Percentiles rank a stretch among this genome's conserved stretches.
These are phyloP conservation scores for Fusarium pseudograminearum DNA, from an alignment of 2,329 filamentous ascomycete genomes.

Conservation along the genomic window DNA sequence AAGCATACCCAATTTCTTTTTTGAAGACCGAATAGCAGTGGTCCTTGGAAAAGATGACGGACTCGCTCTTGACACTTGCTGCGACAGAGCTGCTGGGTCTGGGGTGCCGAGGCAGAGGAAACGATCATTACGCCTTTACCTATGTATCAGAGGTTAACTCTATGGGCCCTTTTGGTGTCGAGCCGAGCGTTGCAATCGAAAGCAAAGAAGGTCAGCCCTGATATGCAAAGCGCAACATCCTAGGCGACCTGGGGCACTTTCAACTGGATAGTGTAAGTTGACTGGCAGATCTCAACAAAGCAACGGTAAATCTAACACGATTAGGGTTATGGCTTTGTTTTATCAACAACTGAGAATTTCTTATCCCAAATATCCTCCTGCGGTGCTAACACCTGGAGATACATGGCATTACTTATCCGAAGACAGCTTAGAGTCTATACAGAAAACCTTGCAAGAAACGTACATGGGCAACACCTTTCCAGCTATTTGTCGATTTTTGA, in stretches of 20 bases:
- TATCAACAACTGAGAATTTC: conserved; percentile 46
- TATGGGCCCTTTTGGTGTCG: conserved; percentile 50
- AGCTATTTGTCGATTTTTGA: conserved; percentile 53
- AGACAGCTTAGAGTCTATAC: neutral
- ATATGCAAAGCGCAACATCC: conserved; percentile 26
- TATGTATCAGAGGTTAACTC: conserved; percentile 48
- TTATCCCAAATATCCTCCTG: conserved; percentile 40
- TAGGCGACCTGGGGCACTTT: conserved; percentile 52
- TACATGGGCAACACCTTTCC: conserved; percentile 50
- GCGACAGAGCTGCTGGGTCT: conserved; percentile 52
- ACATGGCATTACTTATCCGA: conserved; percentile 4
- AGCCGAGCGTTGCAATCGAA: conserved; percentile 8
- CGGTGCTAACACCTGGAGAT: conserved; percentile 34
- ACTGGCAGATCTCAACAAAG: neutral
- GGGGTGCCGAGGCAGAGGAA: conserved; percentile 52
- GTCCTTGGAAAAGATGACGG: conserved; percentile 14
- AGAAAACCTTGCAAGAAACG: conserved; percentile 5
- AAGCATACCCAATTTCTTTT: conserved; percentile 11
- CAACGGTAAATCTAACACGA: neutral
- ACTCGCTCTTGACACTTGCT: conserved; percentile 47
- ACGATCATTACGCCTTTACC: conserved; percentile 50
- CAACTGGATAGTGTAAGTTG: conserved; percentile 55
- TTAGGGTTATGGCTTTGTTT: conserved; percentile 33
- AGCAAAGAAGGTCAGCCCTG: conserved; percentile 14
- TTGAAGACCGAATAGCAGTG: conserved; percentile 23